Evolutionary conservation across 768 basidiomycete genomes (phyloP).

Genomic region (Suillus sp.): DNA sequence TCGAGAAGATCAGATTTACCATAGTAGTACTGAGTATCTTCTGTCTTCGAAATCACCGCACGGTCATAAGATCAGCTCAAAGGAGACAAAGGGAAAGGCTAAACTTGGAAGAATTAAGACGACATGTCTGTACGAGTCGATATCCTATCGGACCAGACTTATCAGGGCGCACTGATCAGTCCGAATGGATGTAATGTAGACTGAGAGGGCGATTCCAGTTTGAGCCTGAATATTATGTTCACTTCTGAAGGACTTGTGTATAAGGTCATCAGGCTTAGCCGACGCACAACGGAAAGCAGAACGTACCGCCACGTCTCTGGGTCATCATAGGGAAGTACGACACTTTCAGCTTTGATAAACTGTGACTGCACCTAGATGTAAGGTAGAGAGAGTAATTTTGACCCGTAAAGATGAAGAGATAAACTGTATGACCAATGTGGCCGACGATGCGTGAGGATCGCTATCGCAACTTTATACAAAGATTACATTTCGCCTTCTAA

Average conservation of each 20-base stretch:
- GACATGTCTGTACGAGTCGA: constrained; percentile 53
- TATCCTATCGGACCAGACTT: constrained; percentile 38
- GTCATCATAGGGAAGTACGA: constrained; percentile 33
- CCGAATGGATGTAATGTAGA: background rate
- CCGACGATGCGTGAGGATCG: background rate
- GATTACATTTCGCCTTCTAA: background rate
- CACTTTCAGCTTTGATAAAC: background rate
- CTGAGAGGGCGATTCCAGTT: constrained; percentile 51
- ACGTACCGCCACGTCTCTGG: constrained; percentile 58
- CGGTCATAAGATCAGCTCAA: background rate
- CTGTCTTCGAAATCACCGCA: constrained; percentile 39
- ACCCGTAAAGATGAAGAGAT: background rate
- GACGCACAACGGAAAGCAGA: constrained; percentile 46
- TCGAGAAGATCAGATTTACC: constrained; percentile 1
- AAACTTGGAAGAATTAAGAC: constrained; percentile 50
- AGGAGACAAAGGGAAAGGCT: constrained; percentile 13
- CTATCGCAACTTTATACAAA: background rate
- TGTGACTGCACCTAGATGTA: background rate
- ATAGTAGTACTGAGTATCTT: constrained; percentile 57
- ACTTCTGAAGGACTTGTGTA: constrained; percentile 51
- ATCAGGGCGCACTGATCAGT: background rate
- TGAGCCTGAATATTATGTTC: constrained; percentile 56
- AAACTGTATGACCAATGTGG: background rate
- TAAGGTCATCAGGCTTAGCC: constrained; percentile 60
- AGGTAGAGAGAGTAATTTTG: background rate